Evolutionary conservation across 352 stramenopile genomes (phyloP), one percentile per base, ranked within the genome.

Genomic region (Globisporangium barbulae): DNA sequence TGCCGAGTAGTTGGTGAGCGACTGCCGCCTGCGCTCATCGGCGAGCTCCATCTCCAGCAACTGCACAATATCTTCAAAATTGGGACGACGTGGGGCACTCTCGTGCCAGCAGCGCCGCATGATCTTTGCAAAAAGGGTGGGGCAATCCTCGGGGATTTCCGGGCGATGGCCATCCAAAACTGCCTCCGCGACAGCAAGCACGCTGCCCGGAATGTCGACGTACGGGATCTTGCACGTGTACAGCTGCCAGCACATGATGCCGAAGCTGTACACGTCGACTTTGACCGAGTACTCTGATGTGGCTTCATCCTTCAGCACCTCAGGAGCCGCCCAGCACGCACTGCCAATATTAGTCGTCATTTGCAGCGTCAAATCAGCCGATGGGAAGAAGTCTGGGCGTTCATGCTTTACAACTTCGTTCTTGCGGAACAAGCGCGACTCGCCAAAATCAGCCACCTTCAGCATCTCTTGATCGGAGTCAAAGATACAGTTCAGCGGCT

Each of bases 261-360:
- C 84, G 65, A 93, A 93, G 70, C 84, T 93, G 61, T 93, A 93
- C 22, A 93, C 84, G 71, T 93, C 84, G 33, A 93, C 84, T 63
- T 93, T 93, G 47, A 93, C 68, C 37, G 82, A 91, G 69, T 93
- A 93, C 35, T 84, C 76, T 0, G 80, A 83, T 49, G 70, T 87
- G 22, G 74, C 73, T 49, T 89, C 82, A 47, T 93, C 82, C 52
- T 89, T 78, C 13, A 93, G 62, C 17, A 91, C 79, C 61, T 93
- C 84, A 0, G 84, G 84, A 4, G 84, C 81, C 67, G 84, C 84
- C 84, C 84, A 93, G 55, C 84, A 93, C 8, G 83, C 84, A 33
- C 80, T 93, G 39, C 84, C 84, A 57, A 93, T 89, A 53, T 90
- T 89, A 4, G 84, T 91, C 37, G 84, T 93, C 82, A 93, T 91